Conservation (phyloP, 2,329 filamentous ascomycete genomes). For the Sporothrix dimorphospora region DNA sequence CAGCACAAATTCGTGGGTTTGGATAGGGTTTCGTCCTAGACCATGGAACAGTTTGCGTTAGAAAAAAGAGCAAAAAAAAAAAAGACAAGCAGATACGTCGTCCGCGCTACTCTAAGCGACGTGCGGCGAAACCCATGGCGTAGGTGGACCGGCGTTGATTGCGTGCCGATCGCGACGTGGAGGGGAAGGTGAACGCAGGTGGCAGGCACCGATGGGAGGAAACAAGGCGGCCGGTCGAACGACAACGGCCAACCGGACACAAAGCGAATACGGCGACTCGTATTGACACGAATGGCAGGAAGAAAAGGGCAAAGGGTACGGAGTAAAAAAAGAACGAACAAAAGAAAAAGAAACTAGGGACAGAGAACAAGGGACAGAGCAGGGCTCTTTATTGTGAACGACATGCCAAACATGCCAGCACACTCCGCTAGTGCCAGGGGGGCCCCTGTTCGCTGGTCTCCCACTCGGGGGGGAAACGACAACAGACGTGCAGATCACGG, state of each 20-base stretch:
- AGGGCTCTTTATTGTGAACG: conserved; percentile 23
- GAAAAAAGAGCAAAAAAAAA: neutral
- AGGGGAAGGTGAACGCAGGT: neutral
- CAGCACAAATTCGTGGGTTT: too few species aligned
- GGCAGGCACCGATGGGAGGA: neutral
- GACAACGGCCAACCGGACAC: neutral
- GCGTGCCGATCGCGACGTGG: conserved; percentile 14
- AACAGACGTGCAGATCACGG: neutral
- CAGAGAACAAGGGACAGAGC: neutral
- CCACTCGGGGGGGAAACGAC: neutral
- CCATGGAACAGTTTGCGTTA: neutral
- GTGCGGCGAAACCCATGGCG: neutral
- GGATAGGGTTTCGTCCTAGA: neutral
- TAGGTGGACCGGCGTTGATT: conserved; percentile 17
- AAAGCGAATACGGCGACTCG: neutral
- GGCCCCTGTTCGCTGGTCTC: neutral
- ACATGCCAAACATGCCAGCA: conserved; percentile 19
- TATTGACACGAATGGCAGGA: neutral
- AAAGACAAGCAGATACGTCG: neutral
- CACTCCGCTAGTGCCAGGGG: neutral
- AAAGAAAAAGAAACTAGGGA: neutral
- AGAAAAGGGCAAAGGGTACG: neutral
- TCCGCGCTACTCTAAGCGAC: conserved; percentile 7
- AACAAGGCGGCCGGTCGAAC: neutral
- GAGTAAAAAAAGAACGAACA: neutral